Evolutionary conservation across 306 rosid genomes (phyloP).

Genomic region (Cucurbita pepo): DNA sequence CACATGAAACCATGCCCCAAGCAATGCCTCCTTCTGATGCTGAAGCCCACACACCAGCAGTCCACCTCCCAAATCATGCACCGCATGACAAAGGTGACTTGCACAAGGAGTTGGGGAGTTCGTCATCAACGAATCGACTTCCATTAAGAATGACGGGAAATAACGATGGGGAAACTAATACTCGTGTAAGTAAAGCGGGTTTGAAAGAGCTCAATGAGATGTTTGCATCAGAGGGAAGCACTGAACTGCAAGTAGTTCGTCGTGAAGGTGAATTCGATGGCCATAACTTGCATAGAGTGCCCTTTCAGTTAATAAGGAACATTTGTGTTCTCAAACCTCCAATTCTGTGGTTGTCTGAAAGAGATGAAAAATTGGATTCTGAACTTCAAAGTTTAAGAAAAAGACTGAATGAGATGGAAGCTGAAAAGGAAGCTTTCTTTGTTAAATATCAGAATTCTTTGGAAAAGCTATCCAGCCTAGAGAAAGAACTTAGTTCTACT

Average conservation of each 20-base stretch:
- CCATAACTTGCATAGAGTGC: neutral
- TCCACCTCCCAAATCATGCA: constrained; percentile 32
- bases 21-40: constrained; percentile 46
- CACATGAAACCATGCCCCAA: constrained; percentile 89
- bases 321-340: neutral
- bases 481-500: constrained; percentile 41
- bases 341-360: constrained; percentile 9
- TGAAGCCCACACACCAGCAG: constrained; percentile 48
- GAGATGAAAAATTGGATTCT: constrained; percentile 32
- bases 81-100: constrained; percentile 33
- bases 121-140: constrained; percentile 25
- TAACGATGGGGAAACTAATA: too few species aligned
- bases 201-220: constrained; percentile 57
- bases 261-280: neutral
- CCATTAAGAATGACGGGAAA: too few species aligned
- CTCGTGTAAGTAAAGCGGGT: constrained; percentile 48
- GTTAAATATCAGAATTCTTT: constrained; percentile 53
- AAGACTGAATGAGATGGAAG: constrained; percentile 41
- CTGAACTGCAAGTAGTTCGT: neutral
- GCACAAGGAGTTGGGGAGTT: constrained; percentile 36
- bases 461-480: constrained; percentile 56
- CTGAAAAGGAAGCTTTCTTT: constrained; percentile 61
- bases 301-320: neutral
- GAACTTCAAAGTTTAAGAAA: constrained; percentile 56
- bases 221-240: constrained; percentile 10